Evolutionary conservation across 129 eudicot species (phyloP), one percentile per base, ranked within the genome.

Genomic region (Scalesia atractyloides): DNA sequence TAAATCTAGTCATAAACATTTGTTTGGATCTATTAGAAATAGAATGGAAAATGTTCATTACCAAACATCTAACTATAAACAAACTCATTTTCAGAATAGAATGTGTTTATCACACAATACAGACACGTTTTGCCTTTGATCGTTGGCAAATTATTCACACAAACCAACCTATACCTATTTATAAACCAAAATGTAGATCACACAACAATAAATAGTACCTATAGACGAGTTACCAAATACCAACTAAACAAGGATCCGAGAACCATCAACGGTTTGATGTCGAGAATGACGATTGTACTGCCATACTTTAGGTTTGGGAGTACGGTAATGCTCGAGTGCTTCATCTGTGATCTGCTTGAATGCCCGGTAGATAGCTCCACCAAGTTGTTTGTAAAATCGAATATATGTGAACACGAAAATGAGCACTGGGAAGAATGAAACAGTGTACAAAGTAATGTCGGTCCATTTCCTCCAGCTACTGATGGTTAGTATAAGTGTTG

Each of bases 401-500:
- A 70, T 17, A 51, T 76, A 81, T 0, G 85, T 71, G 12, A 37
- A 10, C 24, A 67, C 74, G 48, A 81, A 81, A 7, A 81, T 70
- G 12, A 63, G 17, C 9, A 81, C 78, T 0, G 84, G 81, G 51
- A 81, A 56, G 17, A 76, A 81, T 2, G 84, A 69, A 15, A 76
- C 18, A 1, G 50, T 30, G 65, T 75, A 81, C 30, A 81, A 54
- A 11, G 72, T 49, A 20, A 81, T 18, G 7, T 49, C 50, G 11
- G 75, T 76, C 85, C 85, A 76, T 3, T 24, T 44, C 26, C 44
- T 56, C 20, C 52, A 52, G 22, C 70, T 48, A 18, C 52, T 50
- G 26, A 47, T 70, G 10, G 58, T 64, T 22, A 76, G n/a, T 33
- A 81, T 58, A 65, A 81, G 44, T 0, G 85, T 76, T 12, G 85